A percentile compares a stretch with the other conserved stretches of the same genome.
These are phyloP conservation scores for Dactylonectria macrodidyma DNA, from an alignment of 2,329 filamentous ascomycete genomes.

Conservation along the genomic window DNA sequence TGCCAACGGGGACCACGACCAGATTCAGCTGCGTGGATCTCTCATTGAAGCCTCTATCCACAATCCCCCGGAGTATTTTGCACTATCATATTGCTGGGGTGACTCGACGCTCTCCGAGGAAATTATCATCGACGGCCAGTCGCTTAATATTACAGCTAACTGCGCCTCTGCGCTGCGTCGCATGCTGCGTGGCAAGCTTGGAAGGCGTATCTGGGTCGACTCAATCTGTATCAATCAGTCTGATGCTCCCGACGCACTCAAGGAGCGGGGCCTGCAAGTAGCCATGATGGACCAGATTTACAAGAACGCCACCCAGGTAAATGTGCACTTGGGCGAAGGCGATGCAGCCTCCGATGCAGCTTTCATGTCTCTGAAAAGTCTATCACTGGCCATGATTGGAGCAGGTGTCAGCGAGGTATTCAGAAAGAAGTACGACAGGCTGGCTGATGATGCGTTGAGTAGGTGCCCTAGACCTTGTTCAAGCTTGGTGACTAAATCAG, in stretches of 20 bases:
- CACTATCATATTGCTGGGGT: neutral
- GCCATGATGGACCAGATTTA: neutral
- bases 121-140: neutral
- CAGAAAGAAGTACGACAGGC: conserved; percentile 1
- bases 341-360: neutral
- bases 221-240: neutral
- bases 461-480: neutral
- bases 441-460: neutral
- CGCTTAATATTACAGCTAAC: neutral
- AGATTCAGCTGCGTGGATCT: neutral
- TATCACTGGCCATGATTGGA: neutral
- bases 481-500: neutral
- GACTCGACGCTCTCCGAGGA: neutral
- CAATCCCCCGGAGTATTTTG: neutral
- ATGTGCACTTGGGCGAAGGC: conserved; percentile 1
- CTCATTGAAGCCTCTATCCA: neutral
- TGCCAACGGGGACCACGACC: neutral
- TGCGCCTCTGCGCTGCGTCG: neutral
- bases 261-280: neutral
- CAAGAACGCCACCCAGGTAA: neutral
- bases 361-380: neutral
- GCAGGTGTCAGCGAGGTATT: neutral
- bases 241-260: neutral
- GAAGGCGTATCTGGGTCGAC: neutral
- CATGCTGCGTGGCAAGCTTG: neutral